Evolutionary conservation across 345 rosid genomes (phyloP), one percentile per base, ranked within the genome.

Genomic region (Eucalyptus fibrosa): DNA sequence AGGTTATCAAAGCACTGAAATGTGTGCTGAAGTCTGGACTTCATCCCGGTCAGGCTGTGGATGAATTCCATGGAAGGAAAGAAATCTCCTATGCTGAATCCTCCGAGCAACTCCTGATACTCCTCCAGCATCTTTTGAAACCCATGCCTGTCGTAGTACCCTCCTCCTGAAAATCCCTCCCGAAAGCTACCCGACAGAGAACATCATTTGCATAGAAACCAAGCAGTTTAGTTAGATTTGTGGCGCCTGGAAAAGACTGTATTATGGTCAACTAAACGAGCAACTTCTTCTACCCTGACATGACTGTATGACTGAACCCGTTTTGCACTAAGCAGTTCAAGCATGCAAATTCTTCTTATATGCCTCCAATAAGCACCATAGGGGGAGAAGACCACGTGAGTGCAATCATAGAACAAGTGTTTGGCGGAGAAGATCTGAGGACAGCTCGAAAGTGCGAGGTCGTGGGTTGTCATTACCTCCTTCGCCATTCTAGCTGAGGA

Each of bases 81-180:
- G 92, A 92, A 93, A 88, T 94, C 94, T 47, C 92, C 92, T 1
- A 91, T 14, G 49, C 90, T 91, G 87, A 92, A 91, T 16, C 93
- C 91, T 24, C 93, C 92, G 23, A 92, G 90, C 30, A 94, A 69
- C 89, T 91, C 92, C 85, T 92, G 91, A 89, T 89, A 91, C 88
- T 94, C 94, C 37, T 92, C 93, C 7, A 95, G 94, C 94, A 94
- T 91, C 90, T 90, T 91, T 37, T 94, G 92, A 87, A 94, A 94
- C 40, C 93, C 95, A 86, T 88, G 91, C 55, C 86, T 45, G 67
- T 91, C 95, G 56, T 89, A 91, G 23, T 93, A 94, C 65, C 91
- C 91, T 44, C 90, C 93, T 7, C 42, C 80, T 1, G 93, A 88
- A 87, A 92, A 55, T 87, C 90, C 88, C 88, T 88, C 14, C 96